Percentiles rank a stretch among this genome's conserved stretches.
phyloP scores from a whole-genome alignment of 768 basidiomycete genomes.

The Lepiota brunneoincarnata region DNA sequence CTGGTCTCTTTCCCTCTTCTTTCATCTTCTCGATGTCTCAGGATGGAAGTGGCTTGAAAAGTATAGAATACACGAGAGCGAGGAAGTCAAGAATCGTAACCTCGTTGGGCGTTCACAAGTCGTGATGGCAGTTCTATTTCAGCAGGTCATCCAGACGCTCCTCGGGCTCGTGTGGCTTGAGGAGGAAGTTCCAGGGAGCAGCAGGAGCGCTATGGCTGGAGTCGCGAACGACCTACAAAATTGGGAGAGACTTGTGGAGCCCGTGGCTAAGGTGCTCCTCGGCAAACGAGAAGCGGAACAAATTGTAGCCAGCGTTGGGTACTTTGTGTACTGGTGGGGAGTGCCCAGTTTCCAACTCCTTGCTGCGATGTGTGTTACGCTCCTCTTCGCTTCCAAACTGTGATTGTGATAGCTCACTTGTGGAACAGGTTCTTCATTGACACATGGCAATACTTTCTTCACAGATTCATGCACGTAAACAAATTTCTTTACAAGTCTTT shows the following conservation, averaged over 20 bases:
- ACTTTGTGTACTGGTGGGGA: constrained; percentile 90
- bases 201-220: constrained; percentile 10
- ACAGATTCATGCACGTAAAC: constrained; percentile 89
- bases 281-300: background rate
- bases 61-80: constrained; percentile 85
- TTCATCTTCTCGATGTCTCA: constrained; percentile 79
- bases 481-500: constrained; percentile 88
- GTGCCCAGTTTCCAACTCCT: constrained; percentile 73
- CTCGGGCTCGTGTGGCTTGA: constrained; percentile 71
- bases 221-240: constrained; percentile 1
- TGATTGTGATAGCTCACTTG: background rate
- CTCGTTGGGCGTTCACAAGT: constrained; percentile 71
- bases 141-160: constrained; percentile 81
- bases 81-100: constrained; percentile 75
- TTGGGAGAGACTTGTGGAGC: constrained; percentile 9
- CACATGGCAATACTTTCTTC: constrained; percentile 97
- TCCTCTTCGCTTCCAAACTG: background rate
- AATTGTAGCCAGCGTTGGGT: constrained; percentile 40
- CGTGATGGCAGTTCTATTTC: constrained; percentile 75
- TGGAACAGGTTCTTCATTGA: constrained; percentile 81
- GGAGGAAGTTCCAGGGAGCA: constrained; percentile 25
- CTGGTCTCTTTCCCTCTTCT: constrained; percentile 79
- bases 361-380: constrained; percentile 71
- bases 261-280: background rate
- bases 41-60: constrained; percentile 76